Evolutionary conservation across 2,329 filamentous ascomycete genomes (phyloP).

Genomic region (Pseudogymnoascus sp.): DNA sequence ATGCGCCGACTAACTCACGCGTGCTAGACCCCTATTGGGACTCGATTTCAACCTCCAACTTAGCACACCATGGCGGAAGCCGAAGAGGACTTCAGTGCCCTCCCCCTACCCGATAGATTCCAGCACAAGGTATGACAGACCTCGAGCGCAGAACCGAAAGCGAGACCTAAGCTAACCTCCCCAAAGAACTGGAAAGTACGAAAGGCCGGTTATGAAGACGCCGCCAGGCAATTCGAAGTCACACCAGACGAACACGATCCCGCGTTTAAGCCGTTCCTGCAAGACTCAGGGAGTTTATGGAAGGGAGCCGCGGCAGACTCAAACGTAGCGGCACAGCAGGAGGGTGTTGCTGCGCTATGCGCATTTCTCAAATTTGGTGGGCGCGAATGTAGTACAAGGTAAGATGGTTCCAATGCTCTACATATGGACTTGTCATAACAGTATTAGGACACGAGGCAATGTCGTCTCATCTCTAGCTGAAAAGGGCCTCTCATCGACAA

Average conservation of each 20-base stretch:
- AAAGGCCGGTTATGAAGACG: constrained; percentile 91
- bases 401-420: constrained; percentile 18
- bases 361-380: constrained; percentile 90
- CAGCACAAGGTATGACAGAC: constrained; percentile 57
- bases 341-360: constrained; percentile 79
- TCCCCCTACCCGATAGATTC: constrained; percentile 73
- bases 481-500: constrained; percentile 80
- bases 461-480: constrained; percentile 77
- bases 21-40: constrained; percentile 1
- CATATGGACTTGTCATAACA: constrained; percentile 10
- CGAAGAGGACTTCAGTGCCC: constrained; percentile 73
- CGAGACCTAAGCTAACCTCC: constrained; percentile 10
- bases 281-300: constrained; percentile 71
- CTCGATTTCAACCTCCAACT: constrained; percentile 1
- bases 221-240: constrained; percentile 73
- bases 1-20: constrained; percentile 5
- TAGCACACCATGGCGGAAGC: constrained; percentile 59
- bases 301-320: constrained; percentile 88
- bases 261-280: constrained; percentile 77
- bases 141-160: neutral
- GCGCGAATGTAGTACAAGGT: constrained; percentile 65
- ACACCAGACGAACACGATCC: constrained; percentile 80
- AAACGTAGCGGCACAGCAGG: constrained; percentile 93
- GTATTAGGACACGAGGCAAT: constrained; percentile 56
- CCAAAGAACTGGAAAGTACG: constrained; percentile 85